phyloP scores from a whole-genome alignment of 1,139 yeast genomes.

The Suhomyces chickasaworum region DNA sequence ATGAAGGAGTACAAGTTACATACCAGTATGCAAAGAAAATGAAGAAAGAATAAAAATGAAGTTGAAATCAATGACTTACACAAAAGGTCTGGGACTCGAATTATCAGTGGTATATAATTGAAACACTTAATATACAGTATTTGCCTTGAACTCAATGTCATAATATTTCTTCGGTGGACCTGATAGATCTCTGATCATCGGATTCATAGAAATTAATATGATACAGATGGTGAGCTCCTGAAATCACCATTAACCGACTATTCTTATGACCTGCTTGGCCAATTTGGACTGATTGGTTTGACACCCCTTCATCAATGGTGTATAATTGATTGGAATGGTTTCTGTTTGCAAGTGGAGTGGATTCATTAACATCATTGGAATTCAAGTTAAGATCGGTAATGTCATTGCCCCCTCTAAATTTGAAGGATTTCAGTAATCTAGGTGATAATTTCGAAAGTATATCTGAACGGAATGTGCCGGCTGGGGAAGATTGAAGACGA shows the following conservation, averaged over 20 bases:
- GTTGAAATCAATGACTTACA: no score
- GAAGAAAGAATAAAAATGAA: no score
- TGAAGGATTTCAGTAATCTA: slow-evolving; percentile 4
- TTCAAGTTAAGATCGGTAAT: slow-evolving; percentile 23
- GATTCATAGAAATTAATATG: slow-evolving; percentile 25
- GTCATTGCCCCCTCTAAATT: slow-evolving; percentile 12
- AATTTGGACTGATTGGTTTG: not conserved
- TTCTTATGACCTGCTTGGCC: no score
- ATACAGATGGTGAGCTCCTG: slow-evolving; percentile 47
- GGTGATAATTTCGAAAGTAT: slow-evolving; percentile 17
- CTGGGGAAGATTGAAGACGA: slow-evolving; percentile 1
- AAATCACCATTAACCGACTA: slow-evolving; percentile 29
- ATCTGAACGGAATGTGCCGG: slow-evolving; percentile 13
- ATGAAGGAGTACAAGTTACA: slow-evolving; percentile 38
- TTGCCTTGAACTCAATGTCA: not conserved
- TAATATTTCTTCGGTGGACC: not conserved
- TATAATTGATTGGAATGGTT: slow-evolving; percentile 28
- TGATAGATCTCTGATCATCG: slow-evolving; percentile 1
- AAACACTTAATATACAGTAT: no score
- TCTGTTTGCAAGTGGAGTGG: slow-evolving; percentile 20
- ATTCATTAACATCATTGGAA: slow-evolving; percentile 11
- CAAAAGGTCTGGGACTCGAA: no score
- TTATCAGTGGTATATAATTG: no score
- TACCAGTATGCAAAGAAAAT: slow-evolving; percentile 26
- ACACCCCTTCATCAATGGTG: slow-evolving; percentile 15